Evolutionary conservation across 352 stramenopile species (phyloP), one percentile per base, ranked within the genome.

Genomic region (Blastocystis sp.): DNA sequence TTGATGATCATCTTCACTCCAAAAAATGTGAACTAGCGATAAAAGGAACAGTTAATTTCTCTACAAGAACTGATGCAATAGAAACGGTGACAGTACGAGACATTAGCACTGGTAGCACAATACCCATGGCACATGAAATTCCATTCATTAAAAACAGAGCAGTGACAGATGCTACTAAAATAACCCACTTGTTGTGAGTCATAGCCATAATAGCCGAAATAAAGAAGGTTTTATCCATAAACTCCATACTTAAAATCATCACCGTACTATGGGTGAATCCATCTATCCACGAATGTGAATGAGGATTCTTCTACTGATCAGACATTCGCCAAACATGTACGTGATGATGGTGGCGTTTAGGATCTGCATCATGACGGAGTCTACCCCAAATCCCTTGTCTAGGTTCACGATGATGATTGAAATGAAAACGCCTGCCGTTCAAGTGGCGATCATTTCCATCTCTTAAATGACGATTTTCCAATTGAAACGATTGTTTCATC

Each of bases 201-300:
- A 97, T 96, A 43, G 95, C 96, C 73, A 99, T 88, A 88, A 99
- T 95, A 56, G 93, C 95, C 0, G 95, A 95, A 88, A 99, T 98
- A 90, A 99, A 99, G 89, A 98, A 99, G n/a, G 96, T 99, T 88
- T 99, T 99, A 92, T 99, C 96, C 73, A 95, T 96, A 88, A 99
- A 97, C 90, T 99, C 95, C 71, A 95, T 98, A 27, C 97, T 92
- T 92, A 97, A 98, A 78, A 98, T 97, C 65, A 97, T 94, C 78
- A 96, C 91, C 87, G 98, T 94, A 51, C 93, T 91, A 88, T 95
- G 92, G 67, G 93, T 92, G 88, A 95, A 94, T 42, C 91, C 92
- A 24, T 91, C 91, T 80, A 92, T 88, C 43, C 71, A 83, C 19
- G 21, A 29, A 54, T 77, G 37, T 7, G 54, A 61, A 29, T 77